Conservation (phyloP, 2,329 filamentous ascomycete species). For the Colletotrichum karsti region DNA sequence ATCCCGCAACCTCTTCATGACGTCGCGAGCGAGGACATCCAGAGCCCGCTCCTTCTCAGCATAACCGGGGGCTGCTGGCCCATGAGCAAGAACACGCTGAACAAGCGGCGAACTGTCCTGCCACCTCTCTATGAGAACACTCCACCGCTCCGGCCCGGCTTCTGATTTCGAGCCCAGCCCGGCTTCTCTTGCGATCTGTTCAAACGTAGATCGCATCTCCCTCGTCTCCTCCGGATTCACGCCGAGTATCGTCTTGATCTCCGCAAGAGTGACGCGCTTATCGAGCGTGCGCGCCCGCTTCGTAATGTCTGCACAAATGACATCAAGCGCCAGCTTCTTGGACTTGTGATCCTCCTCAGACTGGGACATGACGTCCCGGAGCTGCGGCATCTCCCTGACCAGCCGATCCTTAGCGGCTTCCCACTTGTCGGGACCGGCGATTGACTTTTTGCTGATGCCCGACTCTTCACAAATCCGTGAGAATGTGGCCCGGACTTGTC, state of each 20-base stretch:
- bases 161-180: conserved; percentile 79
- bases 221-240: conserved; percentile 58
- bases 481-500: conserved; percentile 71
- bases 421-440: conserved; percentile 78
- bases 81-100: conserved; percentile 59
- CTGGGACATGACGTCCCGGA: conserved; percentile 68
- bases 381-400: conserved; percentile 69
- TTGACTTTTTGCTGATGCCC: conserved; percentile 78
- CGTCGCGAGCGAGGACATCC: conserved; percentile 77
- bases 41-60: conserved; percentile 69
- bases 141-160: conserved; percentile 76
- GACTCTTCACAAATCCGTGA: conserved; percentile 74
- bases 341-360: conserved; percentile 66
- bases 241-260: conserved; percentile 72
- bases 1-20: conserved; percentile 79
- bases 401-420: conserved; percentile 74
- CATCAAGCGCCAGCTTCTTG: conserved; percentile 76
- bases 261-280: conserved; percentile 74
- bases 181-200: conserved; percentile 69
- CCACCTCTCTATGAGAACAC: conserved; percentile 75
- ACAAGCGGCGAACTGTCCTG: conserved; percentile 65
- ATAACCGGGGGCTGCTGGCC: conserved; percentile 60
- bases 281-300: conserved; percentile 77
- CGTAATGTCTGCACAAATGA: conserved; percentile 83
- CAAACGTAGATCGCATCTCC: conserved; percentile 71